Base-by-base conservation (phyloP, 192 early-diverging fungal genomes). In the Coemansia sp. region DNA sequence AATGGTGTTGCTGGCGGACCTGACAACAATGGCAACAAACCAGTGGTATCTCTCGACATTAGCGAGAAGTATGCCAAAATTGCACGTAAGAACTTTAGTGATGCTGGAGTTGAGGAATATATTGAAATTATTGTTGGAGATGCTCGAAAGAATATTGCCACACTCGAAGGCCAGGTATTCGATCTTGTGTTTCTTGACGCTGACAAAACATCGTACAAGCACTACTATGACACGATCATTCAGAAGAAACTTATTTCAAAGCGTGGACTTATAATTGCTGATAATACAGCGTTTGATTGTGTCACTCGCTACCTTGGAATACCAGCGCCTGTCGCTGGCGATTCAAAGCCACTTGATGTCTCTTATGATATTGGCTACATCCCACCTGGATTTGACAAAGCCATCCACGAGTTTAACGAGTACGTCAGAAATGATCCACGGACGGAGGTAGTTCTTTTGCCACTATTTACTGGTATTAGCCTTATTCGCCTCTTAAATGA, bases 121-220 rank as follows among this genome's bases (percentile, higher is more conserved):
- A 67, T 85, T n/a, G 64, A 84, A 3, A 58, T 90, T 19, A 70
- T 76, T 25, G 54, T 83, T 23, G 61, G 71, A 50, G 49, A 62
- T 54, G 78, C 61, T 14, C 73, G 53, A 22, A 47, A 67, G 44
- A 74, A 51, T 44, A 53, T 74, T 44, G 77, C 70, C 9, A 65
- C 65, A 25, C 66, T 74, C 9, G 74, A 68, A 5, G 82, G 72
- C 25, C 71, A 79, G 25, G 34, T 64, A 32, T 91, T 88, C 71
- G 88, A 91, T 25, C 27, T 87, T 9, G 70, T 86, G 1, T 91
- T 88, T 57, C 54, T 91, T 26, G 91, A 93, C 60, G 91, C 91
- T 1, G 85, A 93, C 67, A 91, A 93, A 63, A 60, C 67, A 22
- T 82, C 76, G 6, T 91, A 93, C 61, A 77, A 79, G 54, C 68